Percentiles rank a stretch among this genome's conserved stretches.
Evolutionary conservation across 306 rosid genomes (phyloP).

Genomic region (Quercus rubra): DNA sequence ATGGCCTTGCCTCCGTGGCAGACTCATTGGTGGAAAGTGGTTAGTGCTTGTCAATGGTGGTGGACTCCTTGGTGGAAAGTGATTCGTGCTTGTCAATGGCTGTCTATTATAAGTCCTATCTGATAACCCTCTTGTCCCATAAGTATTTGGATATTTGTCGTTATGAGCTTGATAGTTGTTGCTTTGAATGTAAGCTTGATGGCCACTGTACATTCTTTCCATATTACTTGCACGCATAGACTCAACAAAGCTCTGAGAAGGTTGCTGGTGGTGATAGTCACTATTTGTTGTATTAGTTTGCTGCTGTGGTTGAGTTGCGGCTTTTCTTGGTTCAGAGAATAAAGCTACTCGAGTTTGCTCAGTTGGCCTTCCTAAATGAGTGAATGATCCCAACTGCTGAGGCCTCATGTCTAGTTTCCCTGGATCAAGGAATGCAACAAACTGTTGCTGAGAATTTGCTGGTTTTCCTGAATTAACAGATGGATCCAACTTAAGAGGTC

Average conservation of each 20-base stretch:
- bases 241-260: not conserved
- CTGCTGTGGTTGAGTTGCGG: not conserved
- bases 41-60: slow-evolving; percentile 8
- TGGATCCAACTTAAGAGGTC: slow-evolving; percentile 11
- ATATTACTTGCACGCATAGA: not conserved
- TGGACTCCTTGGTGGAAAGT: slow-evolving; percentile 4
- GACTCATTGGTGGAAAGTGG: slow-evolving; percentile 7
- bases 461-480: not conserved
- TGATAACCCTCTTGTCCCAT: slow-evolving; percentile 6
- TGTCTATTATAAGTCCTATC: slow-evolving; percentile 11
- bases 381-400: slow-evolving; percentile 7
- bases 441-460: not conserved
- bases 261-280: slow-evolving; percentile 21
- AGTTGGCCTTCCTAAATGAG: not conserved
- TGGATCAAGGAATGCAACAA: not conserved
- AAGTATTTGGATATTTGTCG: slow-evolving; percentile 4
- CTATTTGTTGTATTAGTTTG: not conserved
- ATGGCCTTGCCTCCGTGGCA: slow-evolving; percentile 6
- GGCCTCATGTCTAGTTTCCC: not conserved
- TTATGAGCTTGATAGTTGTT: not conserved
- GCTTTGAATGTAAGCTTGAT: not conserved
- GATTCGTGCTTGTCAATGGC: slow-evolving; percentile 34
- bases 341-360: not conserved
- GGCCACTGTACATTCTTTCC: not conserved
- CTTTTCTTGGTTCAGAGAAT: not conserved